Evolutionary conservation across 306 rosid species (phyloP).

Genomic region (Lathyrus tuberosus): DNA sequence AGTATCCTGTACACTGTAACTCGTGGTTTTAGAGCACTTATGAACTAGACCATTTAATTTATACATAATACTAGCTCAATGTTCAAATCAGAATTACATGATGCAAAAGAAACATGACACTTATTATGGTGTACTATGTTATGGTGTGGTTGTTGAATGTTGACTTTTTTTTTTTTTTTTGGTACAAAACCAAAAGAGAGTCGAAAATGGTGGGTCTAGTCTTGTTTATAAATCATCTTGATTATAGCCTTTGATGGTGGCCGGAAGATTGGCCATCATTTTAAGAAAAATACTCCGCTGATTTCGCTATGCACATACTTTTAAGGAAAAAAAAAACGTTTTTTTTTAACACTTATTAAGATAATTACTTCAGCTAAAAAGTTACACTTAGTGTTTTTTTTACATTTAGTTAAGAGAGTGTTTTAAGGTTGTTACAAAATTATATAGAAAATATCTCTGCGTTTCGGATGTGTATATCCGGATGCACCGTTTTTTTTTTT

Average conservation of each 20-base stretch:
- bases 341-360: too few relatives aligned
- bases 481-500: too few relatives aligned
- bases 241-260: slow-evolving; percentile 27
- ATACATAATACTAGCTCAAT: too few relatives aligned
- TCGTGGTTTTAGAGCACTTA: too few relatives aligned
- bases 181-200: neutral
- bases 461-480: too few relatives aligned
- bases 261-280: neutral
- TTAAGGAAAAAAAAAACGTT: neutral
- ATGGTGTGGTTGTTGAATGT: neutral
- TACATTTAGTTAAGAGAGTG: too few relatives aligned
- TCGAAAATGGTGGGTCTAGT: slow-evolving; percentile 24
- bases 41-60: too few relatives aligned
- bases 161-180: neutral
- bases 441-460: too few relatives aligned
- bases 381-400: too few relatives aligned
- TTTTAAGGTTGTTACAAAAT: too few relatives aligned
- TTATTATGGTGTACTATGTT: neutral
- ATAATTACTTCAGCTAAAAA: too few relatives aligned
- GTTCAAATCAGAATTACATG: neutral
- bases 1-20: too few relatives aligned
- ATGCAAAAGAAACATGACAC: neutral
- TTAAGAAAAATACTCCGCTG: slow-evolving; percentile 23
- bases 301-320: slow-evolving; percentile 25
- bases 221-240: neutral